Evolutionary conservation across 164 flowering plant genomes (phyloP).

Genomic region (Liquidambar formosana): DNA sequence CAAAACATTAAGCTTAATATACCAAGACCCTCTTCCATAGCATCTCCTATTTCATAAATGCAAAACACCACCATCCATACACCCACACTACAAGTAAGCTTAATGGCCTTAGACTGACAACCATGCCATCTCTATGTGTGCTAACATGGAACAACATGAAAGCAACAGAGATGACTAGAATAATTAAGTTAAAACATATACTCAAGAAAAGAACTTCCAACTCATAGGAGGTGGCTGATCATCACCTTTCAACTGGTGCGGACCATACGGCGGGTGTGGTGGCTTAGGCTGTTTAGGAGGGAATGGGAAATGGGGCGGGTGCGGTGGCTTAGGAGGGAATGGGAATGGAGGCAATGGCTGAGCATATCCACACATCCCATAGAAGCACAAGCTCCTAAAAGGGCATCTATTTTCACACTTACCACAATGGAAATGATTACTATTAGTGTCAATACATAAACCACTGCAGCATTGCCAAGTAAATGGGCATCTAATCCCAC

Average conservation of each 20-base stretch:
- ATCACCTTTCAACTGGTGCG: slow-evolving; percentile 9
- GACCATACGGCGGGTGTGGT: slow-evolving; percentile 12
- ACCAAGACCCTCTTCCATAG: no score
- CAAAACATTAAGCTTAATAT: no score
- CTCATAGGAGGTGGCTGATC: slow-evolving; percentile 4
- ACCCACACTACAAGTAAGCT: no score
- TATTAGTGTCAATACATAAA: slow-evolving; percentile 44
- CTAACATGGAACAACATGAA: no score
- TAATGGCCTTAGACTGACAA: no score
- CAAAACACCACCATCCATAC: no score
- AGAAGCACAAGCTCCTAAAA: slow-evolving; percentile 41
- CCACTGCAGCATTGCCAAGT: slow-evolving; percentile 72
- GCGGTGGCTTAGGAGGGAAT: slow-evolving; percentile 17
- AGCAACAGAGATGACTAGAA: no score
- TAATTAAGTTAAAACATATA: no score
- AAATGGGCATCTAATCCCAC: slow-evolving; percentile 63
- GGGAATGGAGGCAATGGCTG: slow-evolving; percentile 45
- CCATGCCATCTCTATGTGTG: no score
- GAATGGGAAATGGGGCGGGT: slow-evolving; percentile 10
- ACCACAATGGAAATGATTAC: slow-evolving; percentile 65
- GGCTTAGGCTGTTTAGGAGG: slow-evolving; percentile 18
- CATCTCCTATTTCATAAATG: no score
- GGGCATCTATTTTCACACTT: slow-evolving; percentile 48
- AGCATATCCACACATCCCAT: slow-evolving; percentile 79
- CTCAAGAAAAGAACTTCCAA: background rate